phyloP scores from a whole-genome alignment of 1,139 yeast species.

The Yamadazyma triangularis region DNA sequence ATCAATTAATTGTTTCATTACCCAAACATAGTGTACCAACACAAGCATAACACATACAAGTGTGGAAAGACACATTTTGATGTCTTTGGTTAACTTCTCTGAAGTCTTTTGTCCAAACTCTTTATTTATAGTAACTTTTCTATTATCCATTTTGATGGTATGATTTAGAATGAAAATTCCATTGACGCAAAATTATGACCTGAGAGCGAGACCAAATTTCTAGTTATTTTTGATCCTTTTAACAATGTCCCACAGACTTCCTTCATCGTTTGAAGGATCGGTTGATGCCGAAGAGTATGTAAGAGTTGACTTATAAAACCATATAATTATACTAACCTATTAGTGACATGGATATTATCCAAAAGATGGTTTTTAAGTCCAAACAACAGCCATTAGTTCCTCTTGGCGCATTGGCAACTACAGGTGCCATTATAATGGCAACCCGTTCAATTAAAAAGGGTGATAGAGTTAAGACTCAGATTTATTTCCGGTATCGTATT shows the following conservation, averaged over 20 bases:
- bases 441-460: constrained; percentile 73
- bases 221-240: too few species aligned
- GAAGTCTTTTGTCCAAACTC: constrained; percentile 3
- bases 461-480: constrained; percentile 70
- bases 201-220: too few species aligned
- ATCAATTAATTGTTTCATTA: constrained; percentile 25
- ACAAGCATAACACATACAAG: constrained; percentile 11
- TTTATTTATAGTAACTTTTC: constrained; percentile 5
- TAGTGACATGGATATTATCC: constrained; percentile 28
- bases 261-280: constrained; percentile 13
- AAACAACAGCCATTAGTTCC: constrained; percentile 82
- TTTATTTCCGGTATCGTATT: constrained; percentile 86
- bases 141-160: too few species aligned
- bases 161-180: too few species aligned
- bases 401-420: constrained; percentile 70
- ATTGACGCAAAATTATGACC: too few species aligned
- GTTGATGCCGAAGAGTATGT: constrained; percentile 12
- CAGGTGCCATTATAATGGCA: constrained; percentile 76
- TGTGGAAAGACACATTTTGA: constrained; percentile 6
- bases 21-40: constrained; percentile 29
- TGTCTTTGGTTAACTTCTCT: constrained; percentile 8
- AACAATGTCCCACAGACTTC: constrained; percentile 14
- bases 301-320: too few species aligned
- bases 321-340: too few species aligned
- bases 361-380: constrained; percentile 35